Evolutionary conservation across 2,329 filamentous ascomycete species (phyloP).

Genomic region (Scedosporium dehoogii): DNA sequence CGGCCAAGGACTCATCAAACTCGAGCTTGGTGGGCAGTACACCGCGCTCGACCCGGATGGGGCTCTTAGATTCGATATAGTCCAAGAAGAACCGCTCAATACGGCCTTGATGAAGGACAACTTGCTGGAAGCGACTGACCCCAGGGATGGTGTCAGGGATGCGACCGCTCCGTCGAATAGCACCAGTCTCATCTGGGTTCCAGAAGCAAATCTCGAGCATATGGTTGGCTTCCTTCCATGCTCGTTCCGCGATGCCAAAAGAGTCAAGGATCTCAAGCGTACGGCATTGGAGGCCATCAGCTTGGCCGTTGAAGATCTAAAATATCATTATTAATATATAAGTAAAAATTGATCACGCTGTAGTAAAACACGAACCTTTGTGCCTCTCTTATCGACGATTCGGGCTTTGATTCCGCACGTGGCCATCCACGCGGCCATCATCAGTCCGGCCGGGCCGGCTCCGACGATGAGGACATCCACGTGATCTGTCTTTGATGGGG

Average conservation of each 20-base stretch:
- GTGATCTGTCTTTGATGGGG: slow-evolving; percentile 21
- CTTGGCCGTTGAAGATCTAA: slow-evolving; percentile 28
- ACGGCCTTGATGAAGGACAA: slow-evolving; percentile 61
- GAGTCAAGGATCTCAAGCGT: slow-evolving; percentile 66
- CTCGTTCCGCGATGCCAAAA: slow-evolving; percentile 55
- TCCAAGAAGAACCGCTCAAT: slow-evolving; percentile 60
- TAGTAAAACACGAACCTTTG: not conserved
- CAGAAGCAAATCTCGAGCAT: slow-evolving; percentile 25
- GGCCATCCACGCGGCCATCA: slow-evolving; percentile 33
- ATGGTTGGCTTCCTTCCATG: slow-evolving; percentile 53
- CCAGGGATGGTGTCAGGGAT: slow-evolving; percentile 54
- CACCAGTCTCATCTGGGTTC: slow-evolving; percentile 52
- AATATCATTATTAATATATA: slow-evolving; percentile 13
- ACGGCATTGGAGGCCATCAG: slow-evolving; percentile 46
- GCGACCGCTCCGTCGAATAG: slow-evolving; percentile 46
- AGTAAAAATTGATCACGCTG: not conserved
- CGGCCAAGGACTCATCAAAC: slow-evolving; percentile 39
- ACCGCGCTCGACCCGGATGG: slow-evolving; percentile 42
- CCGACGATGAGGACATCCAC: slow-evolving; percentile 32
- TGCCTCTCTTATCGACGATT: slow-evolving; percentile 33
- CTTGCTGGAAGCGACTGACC: slow-evolving; percentile 53
- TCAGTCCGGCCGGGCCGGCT: slow-evolving; percentile 32
- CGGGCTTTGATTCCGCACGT: slow-evolving; percentile 28
- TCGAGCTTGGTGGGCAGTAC: slow-evolving; percentile 46
- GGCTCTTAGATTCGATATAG: slow-evolving; percentile 29